Base-by-base conservation (phyloP, 352 stramenopile genomes). In the Phytophthora rubi region DNA sequence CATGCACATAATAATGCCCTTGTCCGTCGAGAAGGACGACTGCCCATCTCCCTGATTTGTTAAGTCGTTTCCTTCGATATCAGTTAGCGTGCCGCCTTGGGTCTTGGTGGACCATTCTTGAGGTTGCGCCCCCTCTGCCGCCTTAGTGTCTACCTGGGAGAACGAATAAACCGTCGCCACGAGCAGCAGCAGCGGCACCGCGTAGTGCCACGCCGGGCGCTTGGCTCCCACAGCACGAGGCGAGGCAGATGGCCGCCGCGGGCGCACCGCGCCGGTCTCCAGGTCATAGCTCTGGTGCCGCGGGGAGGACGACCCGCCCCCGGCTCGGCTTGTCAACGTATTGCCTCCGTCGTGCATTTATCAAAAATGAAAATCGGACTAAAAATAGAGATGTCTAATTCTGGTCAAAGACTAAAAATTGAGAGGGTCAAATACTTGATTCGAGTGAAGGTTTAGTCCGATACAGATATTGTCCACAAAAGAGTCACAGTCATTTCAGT, bases 1-100 rank as follows among this genome's bases (percentile, higher is more conserved):
- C 61, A 85, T 67, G 54, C 61, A 76, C 63, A 85, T 59, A 39
- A 85, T 71, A 59, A 85, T 76, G 7, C 77, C 77, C 57, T 76
- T 75, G 15, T 79, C 68, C 16, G 56, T 62, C 6, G 48, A 67
- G 28, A 53, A 37, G 12, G 18, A 12, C n/a, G 42, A 35, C 3
- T 59, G 28, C 8, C 35, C 49, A 57, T 70, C 47, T 45, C 26
- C 52, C 10, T 71, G 18, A 18, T 10, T 1, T 48, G 23, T 55
- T 42, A 59, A n/a, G 1, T 54, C 37, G 0, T 8, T 18, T 4
- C 30, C 35, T 42, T 70, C 53, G 45, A 58, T 18, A 55, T 60
- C 48, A 42, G 23, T 56, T 54, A 62, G 13, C 49, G 4, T 35
- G 21, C 32, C 12, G 2, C 51, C 59, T 15, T 47, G 42, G 9